phyloP scores from a whole-genome alignment of 306 rosid species.

The Inga laurina region DNA sequence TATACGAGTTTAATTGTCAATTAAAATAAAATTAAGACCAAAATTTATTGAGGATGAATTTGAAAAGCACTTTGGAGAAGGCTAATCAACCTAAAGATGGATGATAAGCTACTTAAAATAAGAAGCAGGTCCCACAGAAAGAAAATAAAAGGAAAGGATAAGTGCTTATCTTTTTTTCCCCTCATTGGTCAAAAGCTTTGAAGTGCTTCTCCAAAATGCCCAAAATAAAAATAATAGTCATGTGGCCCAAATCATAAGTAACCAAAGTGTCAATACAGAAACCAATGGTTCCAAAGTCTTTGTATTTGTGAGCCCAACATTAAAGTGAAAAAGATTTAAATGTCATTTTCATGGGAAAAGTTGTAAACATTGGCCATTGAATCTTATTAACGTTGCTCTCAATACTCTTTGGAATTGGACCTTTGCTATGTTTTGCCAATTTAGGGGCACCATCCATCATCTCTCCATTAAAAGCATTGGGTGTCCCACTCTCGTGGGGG shows the following conservation, averaged over 20 bases:
- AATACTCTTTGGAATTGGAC: slow-evolving; percentile 1
- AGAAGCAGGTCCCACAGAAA: background rate
- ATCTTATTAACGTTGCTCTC: background rate
- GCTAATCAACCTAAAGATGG: background rate
- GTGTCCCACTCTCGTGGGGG: background rate
- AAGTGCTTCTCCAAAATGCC: slow-evolving; percentile 11
- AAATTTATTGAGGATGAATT: background rate
- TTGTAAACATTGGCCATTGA: background rate
- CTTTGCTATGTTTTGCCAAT: background rate
- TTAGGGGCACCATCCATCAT: slow-evolving; percentile 1
- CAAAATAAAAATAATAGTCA: background rate
- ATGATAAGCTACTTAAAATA: background rate
- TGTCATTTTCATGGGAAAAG: slow-evolving; percentile 25
- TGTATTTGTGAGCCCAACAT: background rate
- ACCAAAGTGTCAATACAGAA: background rate
- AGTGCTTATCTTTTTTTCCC: background rate
- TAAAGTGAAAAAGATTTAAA: background rate
- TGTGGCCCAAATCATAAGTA: background rate
- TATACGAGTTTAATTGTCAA: background rate
- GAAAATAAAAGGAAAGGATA: background rate
- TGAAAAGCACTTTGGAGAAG: background rate
- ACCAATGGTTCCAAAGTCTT: slow-evolving; percentile 1
- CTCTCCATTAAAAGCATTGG: slow-evolving; percentile 21
- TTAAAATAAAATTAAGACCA: background rate
- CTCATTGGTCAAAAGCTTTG: background rate